Conservation (phyloP, 1,284 basidiomycete genomes). For the Microbotryomycetes sp. region DNA sequence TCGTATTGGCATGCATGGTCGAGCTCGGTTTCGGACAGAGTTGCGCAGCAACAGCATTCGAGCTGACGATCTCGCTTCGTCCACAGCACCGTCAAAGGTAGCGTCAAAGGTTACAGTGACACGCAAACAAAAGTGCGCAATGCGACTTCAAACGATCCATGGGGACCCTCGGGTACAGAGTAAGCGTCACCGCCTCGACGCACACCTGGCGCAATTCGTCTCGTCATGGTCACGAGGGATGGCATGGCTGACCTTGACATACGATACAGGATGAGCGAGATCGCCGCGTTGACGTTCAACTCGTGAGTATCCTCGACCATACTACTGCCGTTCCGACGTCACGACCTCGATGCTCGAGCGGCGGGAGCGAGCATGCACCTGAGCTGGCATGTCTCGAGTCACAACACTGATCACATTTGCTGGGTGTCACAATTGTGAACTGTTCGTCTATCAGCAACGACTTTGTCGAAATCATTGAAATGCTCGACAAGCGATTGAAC, state of each 20-base stretch:
- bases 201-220: not conserved
- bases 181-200: conserved; percentile 1
- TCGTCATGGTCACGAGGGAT: not conserved
- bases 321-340: no score
- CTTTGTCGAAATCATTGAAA: conserved; percentile 99
- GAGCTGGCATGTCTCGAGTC: no score
- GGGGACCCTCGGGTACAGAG: conserved; percentile 95
- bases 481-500: conserved; percentile 97
- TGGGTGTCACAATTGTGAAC: not conserved
- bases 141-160: conserved; percentile 99
- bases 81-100: conserved; percentile 29
- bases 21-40: not conserved
- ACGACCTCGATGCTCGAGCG: no score
- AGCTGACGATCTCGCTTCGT: not conserved
- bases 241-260: not conserved
- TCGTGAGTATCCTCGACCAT: conserved; percentile 73
- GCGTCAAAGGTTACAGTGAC: conserved; percentile 28
- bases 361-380: conserved; percentile 1
- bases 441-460: conserved; percentile 67
- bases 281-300: conserved; percentile 95
- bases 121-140: conserved; percentile 53
- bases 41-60: no score
- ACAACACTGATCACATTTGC: no score
- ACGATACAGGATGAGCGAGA: conserved; percentile 76
- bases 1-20: not conserved